phyloP scores from a whole-genome alignment of 2,329 filamentous ascomycete species.

The Zymoseptoria pseudotritici region DNA sequence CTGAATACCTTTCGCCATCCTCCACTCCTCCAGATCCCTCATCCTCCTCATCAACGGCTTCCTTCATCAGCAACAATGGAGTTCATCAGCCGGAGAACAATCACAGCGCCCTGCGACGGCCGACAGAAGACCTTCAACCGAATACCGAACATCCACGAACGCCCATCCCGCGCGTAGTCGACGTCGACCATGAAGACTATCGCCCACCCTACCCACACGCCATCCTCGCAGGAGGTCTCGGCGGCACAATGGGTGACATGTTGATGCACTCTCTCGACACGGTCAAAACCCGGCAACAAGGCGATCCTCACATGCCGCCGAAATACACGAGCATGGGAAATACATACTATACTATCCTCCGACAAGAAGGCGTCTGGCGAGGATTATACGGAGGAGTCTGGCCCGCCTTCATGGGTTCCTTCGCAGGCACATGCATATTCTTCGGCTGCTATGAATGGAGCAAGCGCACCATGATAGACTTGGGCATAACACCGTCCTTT shows the following conservation, averaged over 20 bases:
- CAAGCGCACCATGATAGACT: slow-evolving; percentile 81
- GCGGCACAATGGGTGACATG: slow-evolving; percentile 90
- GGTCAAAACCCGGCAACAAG: slow-evolving; percentile 96
- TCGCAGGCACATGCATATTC: slow-evolving; percentile 88
- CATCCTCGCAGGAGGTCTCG: slow-evolving; percentile 91
- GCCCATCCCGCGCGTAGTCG: not conserved
- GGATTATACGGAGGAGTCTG: slow-evolving; percentile 91
- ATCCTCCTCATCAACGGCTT: slow-evolving; percentile 20
- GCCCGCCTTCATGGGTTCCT: slow-evolving; percentile 84
- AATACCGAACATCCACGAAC: slow-evolving; percentile 16
- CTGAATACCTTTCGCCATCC: slow-evolving; percentile 38
- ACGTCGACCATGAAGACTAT: slow-evolving; percentile 34
- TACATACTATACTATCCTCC: slow-evolving; percentile 86
- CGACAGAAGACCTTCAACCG: slow-evolving; percentile 29
- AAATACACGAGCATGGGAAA: slow-evolving; percentile 86
- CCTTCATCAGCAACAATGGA: slow-evolving; percentile 30
- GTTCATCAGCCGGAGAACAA: not conserved
- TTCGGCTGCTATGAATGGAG: slow-evolving; percentile 96
- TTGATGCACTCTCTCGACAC: slow-evolving; percentile 99
- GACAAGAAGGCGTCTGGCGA: slow-evolving; percentile 78
- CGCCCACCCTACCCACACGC: slow-evolving; percentile 47
- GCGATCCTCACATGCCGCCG: slow-evolving; percentile 84
- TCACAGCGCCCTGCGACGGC: slow-evolving; percentile 22
- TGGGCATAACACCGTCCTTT: slow-evolving; percentile 70
- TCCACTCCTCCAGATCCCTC: slow-evolving; percentile 2